phyloP scores from a whole-genome alignment of 2,329 filamentous ascomycete species.

The Claviceps citrina region DNA sequence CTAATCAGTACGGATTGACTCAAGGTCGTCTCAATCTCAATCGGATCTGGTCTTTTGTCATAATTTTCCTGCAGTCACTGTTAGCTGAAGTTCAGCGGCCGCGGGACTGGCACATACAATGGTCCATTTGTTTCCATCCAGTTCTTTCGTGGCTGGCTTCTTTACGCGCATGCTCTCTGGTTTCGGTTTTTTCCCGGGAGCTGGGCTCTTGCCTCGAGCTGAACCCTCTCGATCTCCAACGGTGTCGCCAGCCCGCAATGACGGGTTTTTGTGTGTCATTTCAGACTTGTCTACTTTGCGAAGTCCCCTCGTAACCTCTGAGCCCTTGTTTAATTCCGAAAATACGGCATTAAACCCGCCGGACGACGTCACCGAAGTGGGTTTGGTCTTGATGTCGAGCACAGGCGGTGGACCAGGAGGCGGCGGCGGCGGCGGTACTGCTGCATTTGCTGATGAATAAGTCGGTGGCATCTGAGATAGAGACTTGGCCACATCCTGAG shows the following conservation, averaged over 20 bases:
- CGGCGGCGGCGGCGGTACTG: slow-evolving; percentile 46
- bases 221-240: slow-evolving; percentile 46
- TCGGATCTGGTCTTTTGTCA: slow-evolving; percentile 55
- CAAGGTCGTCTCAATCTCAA: slow-evolving; percentile 69
- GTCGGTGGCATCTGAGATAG: slow-evolving; percentile 25
- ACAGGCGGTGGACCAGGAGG: slow-evolving; percentile 57
- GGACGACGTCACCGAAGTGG: slow-evolving; percentile 22
- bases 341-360: slow-evolving; percentile 77
- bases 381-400: slow-evolving; percentile 39
- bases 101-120: slow-evolving; percentile 38
- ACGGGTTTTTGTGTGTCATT: slow-evolving; percentile 98
- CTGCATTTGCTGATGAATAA: slow-evolving; percentile 35
- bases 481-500: slow-evolving; percentile 47
- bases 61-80: slow-evolving; percentile 58
- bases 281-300: slow-evolving; percentile 88
- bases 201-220: slow-evolving; percentile 63
- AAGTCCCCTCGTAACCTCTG: slow-evolving; percentile 72
- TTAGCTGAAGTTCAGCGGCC: slow-evolving; percentile 3
- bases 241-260: slow-evolving; percentile 56
- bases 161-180: slow-evolving; percentile 72
- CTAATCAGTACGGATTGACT: slow-evolving; percentile 84
- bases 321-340: slow-evolving; percentile 76
- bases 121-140: slow-evolving; percentile 86
- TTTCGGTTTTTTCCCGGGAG: slow-evolving; percentile 76
- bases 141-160: slow-evolving; percentile 63